Evolutionary conservation across 2,329 filamentous ascomycete genomes (phyloP).

Genomic region (Alternaria sp.): DNA sequence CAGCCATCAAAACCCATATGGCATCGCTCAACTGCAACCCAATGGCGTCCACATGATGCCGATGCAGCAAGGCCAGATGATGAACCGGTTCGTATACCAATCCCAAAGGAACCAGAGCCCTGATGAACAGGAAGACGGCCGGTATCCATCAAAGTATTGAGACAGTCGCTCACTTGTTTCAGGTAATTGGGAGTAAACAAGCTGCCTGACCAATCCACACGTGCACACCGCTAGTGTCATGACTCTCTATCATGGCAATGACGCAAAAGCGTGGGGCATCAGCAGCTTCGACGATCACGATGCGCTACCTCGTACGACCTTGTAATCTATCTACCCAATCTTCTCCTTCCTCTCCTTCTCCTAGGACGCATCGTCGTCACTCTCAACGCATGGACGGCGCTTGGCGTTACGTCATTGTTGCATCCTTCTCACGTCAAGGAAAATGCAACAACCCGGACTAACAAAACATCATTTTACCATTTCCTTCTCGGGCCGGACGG

Average conservation of each 20-base stretch:
- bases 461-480: slow-evolving; percentile 25
- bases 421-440: slow-evolving; percentile 26
- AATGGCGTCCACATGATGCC: slow-evolving; percentile 55
- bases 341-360: slow-evolving; percentile 33
- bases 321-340: slow-evolving; percentile 42
- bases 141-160: slow-evolving; percentile 35
- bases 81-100: slow-evolving; percentile 50
- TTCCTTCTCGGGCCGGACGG: slow-evolving; percentile 22
- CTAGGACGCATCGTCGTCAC: slow-evolving; percentile 30
- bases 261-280: slow-evolving; percentile 13
- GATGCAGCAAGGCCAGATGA: slow-evolving; percentile 51
- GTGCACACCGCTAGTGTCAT: slow-evolving; percentile 19
- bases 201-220: slow-evolving; percentile 19
- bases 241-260: slow-evolving; percentile 12
- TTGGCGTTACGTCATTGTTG: slow-evolving; percentile 41
- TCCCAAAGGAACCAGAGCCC: slow-evolving; percentile 30
- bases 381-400: slow-evolving; percentile 41
- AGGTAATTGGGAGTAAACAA: slow-evolving; percentile 40
- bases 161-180: slow-evolving; percentile 40
- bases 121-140: slow-evolving; percentile 40
- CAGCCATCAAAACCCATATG: slow-evolving; percentile 59
- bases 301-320: slow-evolving; percentile 29
- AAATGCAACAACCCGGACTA: slow-evolving; percentile 15
- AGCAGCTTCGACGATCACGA: slow-evolving; percentile 18
- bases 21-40: slow-evolving; percentile 56